Evolutionary conservation across 441 rosid genomes (phyloP).

Genomic region (Omphalea diandra): DNA sequence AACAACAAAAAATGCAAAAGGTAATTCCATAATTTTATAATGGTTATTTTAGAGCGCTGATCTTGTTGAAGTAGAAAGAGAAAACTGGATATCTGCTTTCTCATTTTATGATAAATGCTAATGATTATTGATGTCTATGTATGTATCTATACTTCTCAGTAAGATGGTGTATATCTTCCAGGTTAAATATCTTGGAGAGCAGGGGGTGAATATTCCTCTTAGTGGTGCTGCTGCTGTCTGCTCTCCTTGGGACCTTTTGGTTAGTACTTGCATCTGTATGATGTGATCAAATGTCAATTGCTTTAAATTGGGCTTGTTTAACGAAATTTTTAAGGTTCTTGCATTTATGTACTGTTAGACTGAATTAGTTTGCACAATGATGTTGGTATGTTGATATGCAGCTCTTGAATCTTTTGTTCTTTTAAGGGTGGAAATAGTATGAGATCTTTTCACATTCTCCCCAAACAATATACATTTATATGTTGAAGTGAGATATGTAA

Average conservation of each 20-base stretch:
- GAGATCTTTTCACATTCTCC: not conserved
- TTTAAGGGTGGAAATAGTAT: not conserved
- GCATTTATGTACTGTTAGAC: not conserved
- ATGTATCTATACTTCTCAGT: not conserved
- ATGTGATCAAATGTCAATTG: not conserved
- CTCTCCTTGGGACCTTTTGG: constrained; percentile 62
- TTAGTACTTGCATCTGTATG: constrained; percentile 23
- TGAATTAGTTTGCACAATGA: not conserved
- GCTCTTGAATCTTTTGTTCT: not conserved
- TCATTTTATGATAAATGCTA: not conserved
- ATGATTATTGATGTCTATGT: not conserved
- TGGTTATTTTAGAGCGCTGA: not conserved
- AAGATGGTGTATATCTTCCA: constrained; percentile 22
- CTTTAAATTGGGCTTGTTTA: not conserved
- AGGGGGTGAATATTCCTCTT: constrained; percentile 36
- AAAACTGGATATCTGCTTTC: not conserved
- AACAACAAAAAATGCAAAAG: not conserved
- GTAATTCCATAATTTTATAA: not conserved
- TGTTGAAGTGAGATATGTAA: not conserved
- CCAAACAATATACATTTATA: not conserved
- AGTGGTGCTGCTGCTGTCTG: constrained; percentile 52
- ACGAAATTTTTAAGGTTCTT: not conserved
- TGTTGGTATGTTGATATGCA: not conserved
- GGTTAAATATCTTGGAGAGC: constrained; percentile 61
- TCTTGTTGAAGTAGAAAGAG: not conserved